A percentile compares a stretch with the other conserved stretches of the same genome.
Evolutionary conservation across 306 rosid species (phyloP).

Genomic region (Lotus japonicus): DNA sequence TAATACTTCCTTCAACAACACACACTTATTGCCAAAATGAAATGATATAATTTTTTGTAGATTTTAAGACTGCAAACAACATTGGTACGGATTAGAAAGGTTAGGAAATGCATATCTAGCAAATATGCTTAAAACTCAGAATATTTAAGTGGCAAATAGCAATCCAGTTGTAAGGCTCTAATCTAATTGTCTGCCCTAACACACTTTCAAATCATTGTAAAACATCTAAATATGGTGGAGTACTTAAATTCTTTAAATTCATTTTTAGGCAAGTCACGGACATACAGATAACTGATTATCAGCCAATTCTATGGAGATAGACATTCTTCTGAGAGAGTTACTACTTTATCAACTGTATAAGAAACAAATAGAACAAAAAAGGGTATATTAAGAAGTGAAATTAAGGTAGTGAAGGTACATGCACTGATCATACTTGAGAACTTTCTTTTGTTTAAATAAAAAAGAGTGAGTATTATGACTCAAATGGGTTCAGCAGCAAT

Average conservation of each 20-base stretch:
- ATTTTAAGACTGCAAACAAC: neutral
- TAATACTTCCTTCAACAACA: neutral
- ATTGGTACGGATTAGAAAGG: neutral
- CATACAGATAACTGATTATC: neutral
- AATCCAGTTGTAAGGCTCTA: neutral
- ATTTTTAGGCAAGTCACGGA: neutral
- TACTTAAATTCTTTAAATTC: neutral
- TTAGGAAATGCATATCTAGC: neutral
- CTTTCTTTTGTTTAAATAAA: neutral
- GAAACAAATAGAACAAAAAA: too few species aligned
- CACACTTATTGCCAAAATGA: neutral
- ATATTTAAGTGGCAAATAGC: neutral
- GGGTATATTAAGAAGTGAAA: neutral
- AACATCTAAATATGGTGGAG: constrained; percentile 4
- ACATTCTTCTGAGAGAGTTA: neutral
- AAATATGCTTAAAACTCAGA: neutral
- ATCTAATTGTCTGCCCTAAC: neutral
- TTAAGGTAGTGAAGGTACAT: neutral
- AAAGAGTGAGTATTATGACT: neutral
- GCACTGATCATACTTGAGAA: neutral
- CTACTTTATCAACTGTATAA: too few species aligned
- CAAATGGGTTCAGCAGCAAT: neutral
- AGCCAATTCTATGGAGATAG: neutral
- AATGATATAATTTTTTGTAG: neutral
- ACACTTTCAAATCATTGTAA: neutral